phyloP scores from a whole-genome alignment of 371 early-diverging fungal genomes.

The Scutellospora calospora region DNA sequence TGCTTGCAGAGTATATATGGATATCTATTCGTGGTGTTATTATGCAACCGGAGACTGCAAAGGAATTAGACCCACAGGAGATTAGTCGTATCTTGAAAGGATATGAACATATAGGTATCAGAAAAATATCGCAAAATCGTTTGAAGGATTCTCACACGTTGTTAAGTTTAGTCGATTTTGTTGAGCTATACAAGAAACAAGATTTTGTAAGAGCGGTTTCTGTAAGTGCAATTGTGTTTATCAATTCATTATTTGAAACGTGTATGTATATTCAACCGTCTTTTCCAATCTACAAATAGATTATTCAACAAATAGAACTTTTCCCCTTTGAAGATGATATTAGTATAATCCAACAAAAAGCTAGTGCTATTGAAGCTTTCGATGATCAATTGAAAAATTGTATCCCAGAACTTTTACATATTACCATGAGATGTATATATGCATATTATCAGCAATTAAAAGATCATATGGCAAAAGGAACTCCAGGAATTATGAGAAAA shows the following conservation, averaged over 20 bases:
- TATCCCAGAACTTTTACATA: slow-evolving; percentile 23
- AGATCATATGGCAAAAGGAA: not conserved
- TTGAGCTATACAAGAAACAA: slow-evolving; percentile 24
- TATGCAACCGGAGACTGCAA: not conserved
- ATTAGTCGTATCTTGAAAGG: not conserved
- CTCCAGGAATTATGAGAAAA: not conserved
- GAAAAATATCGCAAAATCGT: not conserved
- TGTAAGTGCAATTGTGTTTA: slow-evolving; percentile 7
- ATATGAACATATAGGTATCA: slow-evolving; percentile 2
- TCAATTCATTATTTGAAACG: too few species aligned
- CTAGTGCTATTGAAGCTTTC: not conserved
- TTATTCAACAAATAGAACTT: slow-evolving; percentile 25
- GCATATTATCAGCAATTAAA: slow-evolving; percentile 32
- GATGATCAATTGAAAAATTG: slow-evolving; percentile 12
- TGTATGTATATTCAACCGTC: not conserved
- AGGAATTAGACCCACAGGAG: slow-evolving; percentile 36
- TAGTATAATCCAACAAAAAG: not conserved
- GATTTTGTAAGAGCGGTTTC: slow-evolving; percentile 29
- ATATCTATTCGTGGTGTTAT: not conserved
- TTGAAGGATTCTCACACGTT: slow-evolving; percentile 11
- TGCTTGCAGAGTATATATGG: slow-evolving; percentile 42
- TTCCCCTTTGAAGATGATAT: slow-evolving; percentile 36
- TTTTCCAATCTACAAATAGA: not conserved
- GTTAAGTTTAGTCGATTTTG: slow-evolving; percentile 29
- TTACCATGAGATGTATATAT: slow-evolving; percentile 30